A percentile compares a stretch with the other conserved stretches of the same genome.
Conservation (phyloP, 2,329 filamentous ascomycete species). For the Trichoderma arundinaceum region DNA sequence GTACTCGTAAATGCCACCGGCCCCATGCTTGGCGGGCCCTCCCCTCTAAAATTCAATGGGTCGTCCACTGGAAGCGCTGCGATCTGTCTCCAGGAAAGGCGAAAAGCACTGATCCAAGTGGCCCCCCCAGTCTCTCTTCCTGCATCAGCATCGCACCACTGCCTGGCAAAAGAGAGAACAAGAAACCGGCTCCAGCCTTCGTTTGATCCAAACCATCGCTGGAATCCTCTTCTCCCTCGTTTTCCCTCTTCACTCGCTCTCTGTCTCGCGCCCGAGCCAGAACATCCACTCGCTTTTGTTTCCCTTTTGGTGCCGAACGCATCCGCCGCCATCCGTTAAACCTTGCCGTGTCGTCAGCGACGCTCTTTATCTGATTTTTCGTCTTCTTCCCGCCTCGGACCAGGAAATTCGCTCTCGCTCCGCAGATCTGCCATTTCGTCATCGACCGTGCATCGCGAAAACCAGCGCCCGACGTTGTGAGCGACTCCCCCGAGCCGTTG, state of each 20-base stretch:
- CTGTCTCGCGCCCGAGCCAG: not conserved
- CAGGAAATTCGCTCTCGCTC: slow-evolving; percentile 16
- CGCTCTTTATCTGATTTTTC: not conserved
- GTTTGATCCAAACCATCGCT: not conserved
- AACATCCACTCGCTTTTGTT: slow-evolving; percentile 19
- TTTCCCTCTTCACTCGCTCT: not conserved
- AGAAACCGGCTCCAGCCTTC: not conserved
- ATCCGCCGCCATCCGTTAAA: slow-evolving; percentile 10
- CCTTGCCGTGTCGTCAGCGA: slow-evolving; percentile 15
- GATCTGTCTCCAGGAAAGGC: slow-evolving; percentile 18
- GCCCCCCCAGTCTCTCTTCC: not conserved
- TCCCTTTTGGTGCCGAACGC: slow-evolving; percentile 10
- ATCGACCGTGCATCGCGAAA: slow-evolving; percentile 24
- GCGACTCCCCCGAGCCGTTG: not conserved
- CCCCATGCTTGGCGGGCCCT: not conserved
- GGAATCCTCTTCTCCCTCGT: not conserved
- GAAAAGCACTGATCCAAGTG: slow-evolving; percentile 6
- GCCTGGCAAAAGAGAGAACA: not conserved
- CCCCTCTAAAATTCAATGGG: not conserved
- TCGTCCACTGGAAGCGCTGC: slow-evolving; percentile 12
- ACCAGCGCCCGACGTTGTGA: not conserved
- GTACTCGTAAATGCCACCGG: not conserved
- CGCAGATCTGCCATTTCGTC: slow-evolving; percentile 29
- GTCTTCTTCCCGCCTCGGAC: not conserved
- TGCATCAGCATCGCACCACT: slow-evolving; percentile 9